Percentiles rank a stretch among this genome's conserved stretches.
Conservation (phyloP, 768 basidiomycete species). For the Xerocomus brunneocitrinus region DNA sequence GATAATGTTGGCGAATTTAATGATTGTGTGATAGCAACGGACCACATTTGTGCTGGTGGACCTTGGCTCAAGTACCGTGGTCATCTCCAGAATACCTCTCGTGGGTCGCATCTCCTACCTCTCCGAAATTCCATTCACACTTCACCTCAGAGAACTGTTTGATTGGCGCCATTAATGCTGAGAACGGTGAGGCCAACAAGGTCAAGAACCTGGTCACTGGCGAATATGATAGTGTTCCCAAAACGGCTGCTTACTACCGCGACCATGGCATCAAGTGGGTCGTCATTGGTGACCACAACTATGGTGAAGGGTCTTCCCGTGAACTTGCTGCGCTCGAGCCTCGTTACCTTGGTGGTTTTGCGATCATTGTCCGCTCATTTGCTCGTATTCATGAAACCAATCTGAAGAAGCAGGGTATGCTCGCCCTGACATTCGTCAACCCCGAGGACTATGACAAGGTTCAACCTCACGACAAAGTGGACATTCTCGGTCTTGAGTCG, state of each 20-base stretch:
- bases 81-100: conserved; percentile 96
- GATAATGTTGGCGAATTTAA: not conserved
- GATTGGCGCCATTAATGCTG: conserved; percentile 94
- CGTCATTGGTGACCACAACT: conserved; percentile 93
- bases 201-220: conserved; percentile 88
- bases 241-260: conserved; percentile 84
- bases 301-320: conserved; percentile 97
- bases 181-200: conserved; percentile 95
- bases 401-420: conserved; percentile 99
- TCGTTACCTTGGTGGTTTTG: conserved; percentile 89
- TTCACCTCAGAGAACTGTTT: conserved; percentile 77
- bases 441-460: conserved; percentile 94
- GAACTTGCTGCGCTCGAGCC: conserved; percentile 98
- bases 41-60: conserved; percentile 95
- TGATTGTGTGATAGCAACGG: conserved; percentile 52
- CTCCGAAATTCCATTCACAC: conserved; percentile 4
- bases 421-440: conserved; percentile 90
- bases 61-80: conserved; percentile 99
- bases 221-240: conserved; percentile 80
- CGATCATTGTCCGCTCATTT: conserved; percentile 94
- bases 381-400: conserved; percentile 98
- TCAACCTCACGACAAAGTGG: conserved; percentile 80
- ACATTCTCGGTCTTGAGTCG: conserved; percentile 81
- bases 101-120: conserved; percentile 38
- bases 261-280: conserved; percentile 93